Base-by-base conservation (phyloP, 2,329 filamentous ascomycete species). In the Purpureocillium lavendulum region DNA sequence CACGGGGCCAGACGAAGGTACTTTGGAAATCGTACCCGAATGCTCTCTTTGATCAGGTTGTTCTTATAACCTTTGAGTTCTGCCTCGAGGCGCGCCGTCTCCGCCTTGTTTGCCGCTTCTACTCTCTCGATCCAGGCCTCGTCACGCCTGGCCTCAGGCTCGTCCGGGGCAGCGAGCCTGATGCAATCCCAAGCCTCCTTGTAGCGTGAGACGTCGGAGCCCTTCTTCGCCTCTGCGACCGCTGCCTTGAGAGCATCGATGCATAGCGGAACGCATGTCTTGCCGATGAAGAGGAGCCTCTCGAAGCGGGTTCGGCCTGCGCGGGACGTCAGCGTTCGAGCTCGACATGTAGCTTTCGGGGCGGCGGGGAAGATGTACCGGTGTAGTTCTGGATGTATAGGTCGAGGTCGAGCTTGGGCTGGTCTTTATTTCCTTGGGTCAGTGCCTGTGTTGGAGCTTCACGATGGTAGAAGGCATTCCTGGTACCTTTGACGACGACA, bases 21-120 rank as follows among this genome's bases (percentile, higher is more conserved):
- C n/a, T n/a, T n/a, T n/a, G n/a, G n/a, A n/a, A n/a, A n/a, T n/a
- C n/a, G n/a, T 70, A 94, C 88, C 50, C 89, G 68, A 53, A 97
- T 95, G 65, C 88, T 96, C 65, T 98, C 92, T 59, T 96, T 95
- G 52, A 98, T 88, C 33, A 97, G 66, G 53, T 97, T 98, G 57
- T 96, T 95, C 64, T 92, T 95, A 62, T 97, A 97, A 2, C 82
- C 83, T 60, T 88, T 89, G 15, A 98, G 70, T 60, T 97, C 87
- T 13, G 75, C 68, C 56, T 96, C 87, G 40, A 97, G 69, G n/a
- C 84, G 77, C 40, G 78, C 70, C 1, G 82, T 82, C 59, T 94
- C 84, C 2, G 67, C 64, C 49, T 77, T 76, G 51, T 89, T 86
- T 38, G 73, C 66, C 45, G 76, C 77, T 16, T 80, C 76, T 30